phyloP scores from a whole-genome alignment of 495 filamentous ascomycete species.

The Aspergillus carlsbadensis region DNA sequence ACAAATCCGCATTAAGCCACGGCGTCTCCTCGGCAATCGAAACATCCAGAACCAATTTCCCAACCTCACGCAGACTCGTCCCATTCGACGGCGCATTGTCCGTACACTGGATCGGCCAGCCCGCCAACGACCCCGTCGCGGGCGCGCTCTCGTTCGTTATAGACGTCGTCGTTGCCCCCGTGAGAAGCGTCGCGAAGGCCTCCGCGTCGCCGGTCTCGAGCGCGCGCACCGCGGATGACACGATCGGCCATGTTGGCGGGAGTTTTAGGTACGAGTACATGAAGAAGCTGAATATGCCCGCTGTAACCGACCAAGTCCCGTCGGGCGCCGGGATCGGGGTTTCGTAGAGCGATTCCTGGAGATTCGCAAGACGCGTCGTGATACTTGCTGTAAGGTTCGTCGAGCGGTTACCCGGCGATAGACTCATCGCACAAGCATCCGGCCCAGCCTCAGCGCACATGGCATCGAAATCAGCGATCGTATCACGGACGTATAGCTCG shows the following conservation, averaged over 20 bases:
- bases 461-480: neutral
- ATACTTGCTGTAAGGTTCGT: neutral
- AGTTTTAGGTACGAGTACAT: constrained; percentile 11
- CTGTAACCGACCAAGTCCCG: constrained; percentile 2
- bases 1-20: constrained; percentile 2
- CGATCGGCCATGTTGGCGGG: neutral
- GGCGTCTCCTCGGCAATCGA: neutral
- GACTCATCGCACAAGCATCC: neutral
- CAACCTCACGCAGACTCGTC: neutral
- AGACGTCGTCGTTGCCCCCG: neutral
- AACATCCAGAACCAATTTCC: neutral
- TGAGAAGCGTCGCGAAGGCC: neutral
- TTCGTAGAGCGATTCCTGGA: neutral
- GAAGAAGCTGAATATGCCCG: constrained; percentile 4
- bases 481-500: neutral
- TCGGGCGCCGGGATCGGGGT: neutral
- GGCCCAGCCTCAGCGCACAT: neutral
- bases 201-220: constrained; percentile 1
- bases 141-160: neutral
- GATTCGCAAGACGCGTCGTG: neutral
- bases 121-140: neutral
- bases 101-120: constrained; percentile 10
- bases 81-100: constrained; percentile 6
- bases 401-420: neutral
- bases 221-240: neutral